Evolutionary conservation across 106 monocot genomes (phyloP).

Genomic region (Iris macrosiphon): DNA sequence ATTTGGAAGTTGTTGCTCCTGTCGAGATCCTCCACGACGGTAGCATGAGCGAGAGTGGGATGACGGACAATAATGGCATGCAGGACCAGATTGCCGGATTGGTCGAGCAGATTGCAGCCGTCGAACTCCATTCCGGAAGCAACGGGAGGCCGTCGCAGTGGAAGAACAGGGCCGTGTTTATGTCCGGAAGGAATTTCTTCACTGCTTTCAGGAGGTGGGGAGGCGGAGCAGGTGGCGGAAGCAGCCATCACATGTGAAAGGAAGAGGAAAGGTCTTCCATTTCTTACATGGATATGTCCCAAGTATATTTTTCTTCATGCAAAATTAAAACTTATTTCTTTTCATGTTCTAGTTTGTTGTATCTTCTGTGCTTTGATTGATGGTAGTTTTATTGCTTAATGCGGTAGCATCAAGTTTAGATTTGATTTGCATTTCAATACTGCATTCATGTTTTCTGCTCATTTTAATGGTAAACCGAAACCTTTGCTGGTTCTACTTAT

Average conservation of each 20-base stretch:
- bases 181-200: slow-evolving; percentile 23
- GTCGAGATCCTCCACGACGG: slow-evolving; percentile 29
- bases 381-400: too few relatives aligned
- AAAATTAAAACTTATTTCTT: too few relatives aligned
- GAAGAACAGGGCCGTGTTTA: slow-evolving; percentile 26
- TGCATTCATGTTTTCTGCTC: too few relatives aligned
- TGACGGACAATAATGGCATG: slow-evolving; percentile 31
- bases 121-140: slow-evolving; percentile 35
- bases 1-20: slow-evolving; percentile 28
- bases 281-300: not conserved
- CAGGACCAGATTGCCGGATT: slow-evolving; percentile 13
- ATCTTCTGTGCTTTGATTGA: too few relatives aligned
- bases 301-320: too few relatives aligned
- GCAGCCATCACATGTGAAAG: slow-evolving; percentile 8
- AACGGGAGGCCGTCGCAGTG: slow-evolving; percentile 20
- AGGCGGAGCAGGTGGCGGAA: slow-evolving; percentile 11
- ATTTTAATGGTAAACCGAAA: too few relatives aligned
- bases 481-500: too few relatives aligned
- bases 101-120: slow-evolving; percentile 20
- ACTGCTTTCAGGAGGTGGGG: slow-evolving; percentile 25
- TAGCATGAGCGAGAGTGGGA: slow-evolving; percentile 37
- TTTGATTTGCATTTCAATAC: too few relatives aligned
- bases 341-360: too few relatives aligned
- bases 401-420: too few relatives aligned
- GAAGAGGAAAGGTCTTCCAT: slow-evolving; percentile 1